Evolutionary conservation across 805 yeast genomes (phyloP), one percentile per base, ranked within the genome.

Genomic region (Monosporozyma solicola): DNA sequence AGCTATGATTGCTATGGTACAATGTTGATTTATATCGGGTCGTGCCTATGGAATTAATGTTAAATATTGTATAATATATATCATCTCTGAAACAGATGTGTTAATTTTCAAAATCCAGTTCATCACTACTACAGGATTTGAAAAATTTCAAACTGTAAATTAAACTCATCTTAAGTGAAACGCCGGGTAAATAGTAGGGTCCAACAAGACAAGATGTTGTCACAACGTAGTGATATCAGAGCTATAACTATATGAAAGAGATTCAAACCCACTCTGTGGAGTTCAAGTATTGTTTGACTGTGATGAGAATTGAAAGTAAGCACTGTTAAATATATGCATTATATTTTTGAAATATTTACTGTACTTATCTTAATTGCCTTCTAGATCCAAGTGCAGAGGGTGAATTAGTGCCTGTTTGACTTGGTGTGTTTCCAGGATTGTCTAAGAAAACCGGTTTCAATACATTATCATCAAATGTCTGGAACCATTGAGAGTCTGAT

Each of bases 381-480:
- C 54, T 52, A 13, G 48, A 43, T 13, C 54, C 54, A 9, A 51
- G 37, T 16, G 32, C 46, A 24, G 46, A 48, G 10, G 57, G 55
- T 5, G 55, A 39, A 37, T 41, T 41, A 6, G 51, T 13, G 1
- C 29, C 46, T 10, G 49, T 43, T 43, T 43, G 46, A 15, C 22
- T 7, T 29, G 41, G 27, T 33, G 41, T 20, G 10, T n/a, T 27
- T 3, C 20, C 35, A 20, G 43, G 33, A 47, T 50, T 75, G 61
- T 92, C 98, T 54, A 91, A 76, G 51, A 92, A 77, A 0, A 89
- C 96, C 1, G 97, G 97, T 67, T 91, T 91, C 61, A 94, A 75
- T 24, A 94, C 94, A 65, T 88, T 88, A 61, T 94, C 97, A 66
- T 94, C 99, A 64, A 94, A 88, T 60, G 82, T 85, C 22, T 88